Base-by-base conservation (phyloP, 2,329 filamentous ascomycete species). In the Scedosporium aurantiacum region DNA sequence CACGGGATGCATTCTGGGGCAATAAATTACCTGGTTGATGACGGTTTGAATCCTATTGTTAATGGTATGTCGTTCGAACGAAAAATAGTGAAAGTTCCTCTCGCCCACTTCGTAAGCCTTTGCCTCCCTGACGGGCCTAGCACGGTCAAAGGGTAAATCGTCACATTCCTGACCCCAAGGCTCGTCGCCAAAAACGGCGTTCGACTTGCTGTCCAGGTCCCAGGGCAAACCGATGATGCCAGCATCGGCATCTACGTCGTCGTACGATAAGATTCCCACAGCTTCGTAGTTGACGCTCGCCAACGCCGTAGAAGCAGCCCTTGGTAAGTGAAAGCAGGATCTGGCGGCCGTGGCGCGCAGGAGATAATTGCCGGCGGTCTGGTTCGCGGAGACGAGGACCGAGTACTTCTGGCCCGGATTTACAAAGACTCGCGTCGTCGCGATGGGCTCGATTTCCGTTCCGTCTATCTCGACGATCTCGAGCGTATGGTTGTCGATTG, bases 401-500 rank as follows among this genome's bases (percentile, higher is more conserved):
- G 70, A 73, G 47, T 69, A 74, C 4, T 75, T 70, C 65, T 77
- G 75, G 1, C 73, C 75, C 0, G 74, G 67, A 58, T 75, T 74
- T 50, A 76, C 63, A 45, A 74, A 75, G 2, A 76, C 70, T 56
- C 74, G 73, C 16, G 66, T 64, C 1, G 67, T 67, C 2, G 63
- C 4, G 12, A 74, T 66, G 16, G 74, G 73, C 25, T 69, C 66
- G 43, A 76, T 68, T 62, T 76, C 73, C 14, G 73, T 66, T 16
- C 74, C 74, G 66, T 76, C 74, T 1, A 76, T 69, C 66, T 76
- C 74, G 45, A 76, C 68, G 28, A 76, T 70, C 0, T 68, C 65
- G 2, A 76, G 63, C 3, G 67, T 68, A 66, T 76, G 74, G 65
- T 68, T 69, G 63, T 76, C 74, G 62, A 76, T 64, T 63, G 70